phyloP scores from a whole-genome alignment of 257 asterid genomes.

The Solanum appendiculatum region DNA sequence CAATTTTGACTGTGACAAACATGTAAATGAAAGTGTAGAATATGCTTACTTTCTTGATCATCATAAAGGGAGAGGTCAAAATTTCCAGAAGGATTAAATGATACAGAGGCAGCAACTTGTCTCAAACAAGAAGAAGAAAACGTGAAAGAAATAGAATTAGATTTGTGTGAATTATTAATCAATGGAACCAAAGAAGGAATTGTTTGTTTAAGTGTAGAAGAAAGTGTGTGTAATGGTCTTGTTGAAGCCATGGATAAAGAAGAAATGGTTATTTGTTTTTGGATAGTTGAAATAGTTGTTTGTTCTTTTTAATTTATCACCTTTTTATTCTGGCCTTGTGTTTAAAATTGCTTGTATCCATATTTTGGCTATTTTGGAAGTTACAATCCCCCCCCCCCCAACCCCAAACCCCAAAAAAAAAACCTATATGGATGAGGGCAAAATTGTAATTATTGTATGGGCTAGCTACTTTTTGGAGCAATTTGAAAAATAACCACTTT shows the following conservation, averaged over 20 bases:
- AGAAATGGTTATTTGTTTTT: not conserved
- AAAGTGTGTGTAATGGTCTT: constrained; percentile 40
- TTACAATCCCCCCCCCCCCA: not conserved
- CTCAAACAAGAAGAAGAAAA: constrained; percentile 5
- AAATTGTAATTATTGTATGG: not conserved
- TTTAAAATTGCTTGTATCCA: constrained; percentile 6
- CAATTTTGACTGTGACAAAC: not conserved
- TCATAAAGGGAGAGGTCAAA: constrained; percentile 59
- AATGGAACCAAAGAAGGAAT: constrained; percentile 15
- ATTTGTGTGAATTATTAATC: constrained; percentile 18
- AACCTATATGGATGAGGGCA: not conserved
- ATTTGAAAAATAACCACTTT: not conserved
- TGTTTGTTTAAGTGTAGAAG: constrained; percentile 30
- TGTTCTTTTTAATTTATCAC: not conserved
- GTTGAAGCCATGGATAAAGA: constrained; percentile 41
- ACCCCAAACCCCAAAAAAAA: too few relatives aligned
- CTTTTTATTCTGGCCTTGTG: constrained; percentile 10
- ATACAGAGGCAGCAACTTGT: constrained; percentile 33
- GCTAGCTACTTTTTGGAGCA: not conserved
- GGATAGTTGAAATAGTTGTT: not conserved
- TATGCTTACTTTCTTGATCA: constrained; percentile 31
- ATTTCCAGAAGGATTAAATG: constrained; percentile 72
- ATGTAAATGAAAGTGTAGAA: not conserved
- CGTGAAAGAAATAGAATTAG: not conserved
- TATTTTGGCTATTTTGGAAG: not conserved